A percentile compares a stretch with the other conserved stretches of the same genome.
Conservation (phyloP, 139 green algal species). For the Trebouxia sp. region DNA sequence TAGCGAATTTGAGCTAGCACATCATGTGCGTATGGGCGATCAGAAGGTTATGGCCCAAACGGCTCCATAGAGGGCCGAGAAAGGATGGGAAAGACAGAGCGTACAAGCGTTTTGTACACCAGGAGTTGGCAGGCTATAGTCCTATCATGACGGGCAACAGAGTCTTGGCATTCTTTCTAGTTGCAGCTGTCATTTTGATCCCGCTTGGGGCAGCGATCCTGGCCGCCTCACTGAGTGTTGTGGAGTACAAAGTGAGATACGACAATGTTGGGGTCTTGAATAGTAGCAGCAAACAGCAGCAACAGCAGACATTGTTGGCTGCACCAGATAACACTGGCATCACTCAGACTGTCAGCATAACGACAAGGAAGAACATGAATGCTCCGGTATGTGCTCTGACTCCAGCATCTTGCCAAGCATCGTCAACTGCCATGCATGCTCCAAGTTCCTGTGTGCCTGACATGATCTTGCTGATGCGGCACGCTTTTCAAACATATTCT, state of each 20-base stretch:
- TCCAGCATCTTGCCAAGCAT: background rate
- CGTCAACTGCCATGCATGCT: too few species aligned
- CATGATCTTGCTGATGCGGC: background rate
- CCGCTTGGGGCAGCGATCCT: constrained; percentile 56
- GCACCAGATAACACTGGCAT: constrained; percentile 24
- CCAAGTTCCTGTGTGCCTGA: background rate
- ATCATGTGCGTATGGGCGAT: background rate
- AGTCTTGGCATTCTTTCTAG: constrained; percentile 45
- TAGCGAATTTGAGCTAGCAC: too few species aligned
- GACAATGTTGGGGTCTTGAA: constrained; percentile 40
- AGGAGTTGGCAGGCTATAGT: constrained; percentile 42
- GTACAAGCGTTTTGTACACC: constrained; percentile 42
- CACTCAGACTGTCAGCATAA: constrained; percentile 29
- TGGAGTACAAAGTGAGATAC: constrained; percentile 44
- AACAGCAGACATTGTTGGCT: constrained; percentile 30
- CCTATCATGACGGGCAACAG: constrained; percentile 45
- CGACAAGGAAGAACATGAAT: constrained; percentile 41
- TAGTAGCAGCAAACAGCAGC: background rate
- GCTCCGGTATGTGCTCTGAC: constrained; percentile 45
- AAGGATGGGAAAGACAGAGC: background rate
- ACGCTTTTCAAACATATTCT: too few species aligned
- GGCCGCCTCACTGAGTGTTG: constrained; percentile 44
- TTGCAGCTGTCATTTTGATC: constrained; percentile 35
- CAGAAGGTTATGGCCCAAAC: background rate
- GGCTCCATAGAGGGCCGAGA: background rate